These are phyloP conservation scores for Epicoccum nigrum DNA, from an alignment of 2,329 filamentous ascomycete genomes.

Conservation along the genomic window DNA sequence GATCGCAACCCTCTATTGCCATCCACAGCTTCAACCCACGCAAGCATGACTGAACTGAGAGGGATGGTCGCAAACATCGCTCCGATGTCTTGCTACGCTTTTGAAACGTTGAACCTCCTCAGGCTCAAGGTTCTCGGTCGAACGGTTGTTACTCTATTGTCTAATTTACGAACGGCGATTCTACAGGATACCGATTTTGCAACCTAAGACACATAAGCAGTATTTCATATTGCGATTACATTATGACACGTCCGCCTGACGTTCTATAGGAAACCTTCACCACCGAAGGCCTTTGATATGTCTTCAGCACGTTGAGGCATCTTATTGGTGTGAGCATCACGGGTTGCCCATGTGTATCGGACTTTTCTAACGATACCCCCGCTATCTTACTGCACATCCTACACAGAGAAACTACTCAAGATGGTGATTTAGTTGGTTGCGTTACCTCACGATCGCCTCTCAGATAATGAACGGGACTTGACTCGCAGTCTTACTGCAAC, in stretches of 20 bases:
- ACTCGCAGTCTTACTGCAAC: slow-evolving; percentile 1
- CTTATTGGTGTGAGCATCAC: too few species aligned
- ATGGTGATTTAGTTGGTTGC: too few species aligned
- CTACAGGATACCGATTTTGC: neutral
- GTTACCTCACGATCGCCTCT: too few species aligned
- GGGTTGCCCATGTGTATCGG: too few species aligned
- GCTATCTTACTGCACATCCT: too few species aligned
- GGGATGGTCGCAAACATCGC: neutral
- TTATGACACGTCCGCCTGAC: neutral
- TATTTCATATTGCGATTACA: neutral
- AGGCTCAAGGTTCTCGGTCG: neutral
- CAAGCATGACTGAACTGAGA: neutral
- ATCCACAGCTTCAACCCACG: neutral
- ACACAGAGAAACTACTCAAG: too few species aligned
- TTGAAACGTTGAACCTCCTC: neutral
- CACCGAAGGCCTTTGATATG: too few species aligned
- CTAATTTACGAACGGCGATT: slow-evolving; percentile 3
- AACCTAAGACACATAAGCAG: neutral
- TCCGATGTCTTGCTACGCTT: neutral
- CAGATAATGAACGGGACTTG: neutral
- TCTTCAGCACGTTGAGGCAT: too few species aligned
- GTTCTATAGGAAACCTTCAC: too few species aligned
- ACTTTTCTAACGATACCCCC: too few species aligned
- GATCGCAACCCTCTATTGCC: neutral
- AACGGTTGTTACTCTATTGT: neutral